Evolutionary conservation across 345 rosid species (phyloP).

Genomic region (Psidium friedrichsthalianum): DNA sequence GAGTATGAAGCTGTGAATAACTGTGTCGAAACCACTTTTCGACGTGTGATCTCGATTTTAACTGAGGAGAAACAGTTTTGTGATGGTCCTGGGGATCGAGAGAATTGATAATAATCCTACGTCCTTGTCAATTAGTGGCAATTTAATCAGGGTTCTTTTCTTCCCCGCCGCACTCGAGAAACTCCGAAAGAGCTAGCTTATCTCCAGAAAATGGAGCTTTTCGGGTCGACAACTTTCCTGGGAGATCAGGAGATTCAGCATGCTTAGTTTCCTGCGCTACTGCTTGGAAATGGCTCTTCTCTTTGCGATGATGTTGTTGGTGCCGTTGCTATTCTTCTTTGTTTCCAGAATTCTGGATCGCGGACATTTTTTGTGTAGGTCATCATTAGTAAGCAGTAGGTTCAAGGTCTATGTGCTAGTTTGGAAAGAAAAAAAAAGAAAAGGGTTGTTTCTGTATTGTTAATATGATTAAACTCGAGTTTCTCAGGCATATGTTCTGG

Average conservation of each 20-base stretch:
- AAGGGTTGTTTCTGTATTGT: not conserved
- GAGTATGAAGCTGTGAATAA: not conserved
- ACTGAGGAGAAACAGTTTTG: not conserved
- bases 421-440: not conserved
- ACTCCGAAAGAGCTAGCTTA: not conserved
- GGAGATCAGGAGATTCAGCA: not conserved
- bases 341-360: not conserved
- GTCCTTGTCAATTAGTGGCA: not conserved
- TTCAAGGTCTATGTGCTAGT: not conserved
- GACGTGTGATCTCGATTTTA: not conserved
- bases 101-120: not conserved
- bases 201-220: not conserved
- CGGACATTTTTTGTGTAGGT: not conserved
- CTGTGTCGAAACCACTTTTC: not conserved
- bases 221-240: not conserved
- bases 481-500: not conserved
- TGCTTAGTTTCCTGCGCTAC: not conserved
- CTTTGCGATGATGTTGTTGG: not conserved
- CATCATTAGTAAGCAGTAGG: not conserved
- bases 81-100: not conserved
- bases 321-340: not conserved
- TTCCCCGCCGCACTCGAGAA: not conserved
- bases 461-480: not conserved
- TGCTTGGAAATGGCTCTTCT: not conserved
- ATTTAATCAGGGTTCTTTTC: not conserved